A percentile compares a stretch with the other conserved stretches of the same genome.
Evolutionary conservation across 139 green algal species (phyloP).

Genomic region (Tetraselmis striata): DNA sequence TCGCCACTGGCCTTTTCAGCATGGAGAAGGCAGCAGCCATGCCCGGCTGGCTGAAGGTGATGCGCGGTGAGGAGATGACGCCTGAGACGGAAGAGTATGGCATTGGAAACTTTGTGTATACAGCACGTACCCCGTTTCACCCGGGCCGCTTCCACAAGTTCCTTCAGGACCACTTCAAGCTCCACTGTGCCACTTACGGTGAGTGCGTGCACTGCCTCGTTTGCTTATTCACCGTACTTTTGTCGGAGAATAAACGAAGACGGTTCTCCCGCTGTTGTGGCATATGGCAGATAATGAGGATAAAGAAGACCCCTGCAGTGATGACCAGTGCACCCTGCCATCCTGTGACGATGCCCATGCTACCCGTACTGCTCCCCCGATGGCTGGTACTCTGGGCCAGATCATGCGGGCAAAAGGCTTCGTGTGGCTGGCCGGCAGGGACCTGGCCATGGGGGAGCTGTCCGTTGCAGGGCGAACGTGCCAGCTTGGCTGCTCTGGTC

Average conservation of each 20-base stretch:
- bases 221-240: too few relatives aligned
- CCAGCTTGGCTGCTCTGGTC: constrained; percentile 12
- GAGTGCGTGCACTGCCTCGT: too few relatives aligned
- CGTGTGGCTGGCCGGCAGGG: constrained; percentile 51
- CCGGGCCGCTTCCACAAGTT: constrained; percentile 49
- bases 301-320: not conserved
- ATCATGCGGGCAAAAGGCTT: constrained; percentile 72
- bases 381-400: constrained; percentile 22
- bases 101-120: constrained; percentile 66
- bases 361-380: not conserved
- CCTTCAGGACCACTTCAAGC: constrained; percentile 36
- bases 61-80: too few relatives aligned
- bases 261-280: too few relatives aligned
- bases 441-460: constrained; percentile 60
- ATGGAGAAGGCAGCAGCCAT: constrained; percentile 44
- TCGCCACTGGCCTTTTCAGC: constrained; percentile 52
- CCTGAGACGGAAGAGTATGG: constrained; percentile 60
- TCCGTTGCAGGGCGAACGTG: constrained; percentile 11
- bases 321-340: not conserved
- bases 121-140: constrained; percentile 63
- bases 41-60: constrained; percentile 59
- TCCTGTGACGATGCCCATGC: not conserved
- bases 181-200: too few relatives aligned
- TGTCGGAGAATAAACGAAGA: too few relatives aligned
- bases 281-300: constrained; percentile 20